These are phyloP conservation scores for Coniochaeta pulveracea DNA, from an alignment of 2,329 filamentous ascomycete genomes.

Conservation along the genomic window DNA sequence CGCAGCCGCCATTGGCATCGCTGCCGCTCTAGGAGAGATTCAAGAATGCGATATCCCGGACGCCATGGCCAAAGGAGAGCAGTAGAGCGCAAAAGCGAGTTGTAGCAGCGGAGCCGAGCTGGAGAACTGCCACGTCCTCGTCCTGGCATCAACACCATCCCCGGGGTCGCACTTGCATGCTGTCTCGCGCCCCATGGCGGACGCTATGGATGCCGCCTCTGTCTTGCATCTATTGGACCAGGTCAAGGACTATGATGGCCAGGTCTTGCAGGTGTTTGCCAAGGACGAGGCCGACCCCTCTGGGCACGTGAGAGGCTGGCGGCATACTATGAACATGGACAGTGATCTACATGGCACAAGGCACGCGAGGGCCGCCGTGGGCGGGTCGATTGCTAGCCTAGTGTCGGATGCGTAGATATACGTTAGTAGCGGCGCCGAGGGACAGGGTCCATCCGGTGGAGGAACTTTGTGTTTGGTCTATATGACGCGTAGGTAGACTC, in stretches of 20 bases:
- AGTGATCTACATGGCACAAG: constrained; percentile 16
- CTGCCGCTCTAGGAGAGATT: constrained; percentile 12
- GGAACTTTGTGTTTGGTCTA: constrained; percentile 19
- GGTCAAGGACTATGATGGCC: constrained; percentile 10
- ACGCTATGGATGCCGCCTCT: constrained; percentile 16
- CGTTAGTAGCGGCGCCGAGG: constrained; percentile 19
- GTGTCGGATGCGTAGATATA: constrained; percentile 17
- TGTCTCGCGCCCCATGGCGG: constrained; percentile 14
- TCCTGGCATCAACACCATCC: constrained; percentile 14
- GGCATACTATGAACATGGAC: constrained; percentile 19
- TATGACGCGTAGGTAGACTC: constrained; percentile 26
- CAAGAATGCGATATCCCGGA: not conserved
- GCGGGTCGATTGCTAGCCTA: constrained; percentile 18
- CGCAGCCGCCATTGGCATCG: constrained; percentile 18
- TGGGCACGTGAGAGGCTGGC: constrained; percentile 13
- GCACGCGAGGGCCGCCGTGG: constrained; percentile 19
- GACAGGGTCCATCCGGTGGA: constrained; percentile 17
- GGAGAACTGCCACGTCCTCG: constrained; percentile 18
- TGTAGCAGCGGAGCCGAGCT: constrained; percentile 21
- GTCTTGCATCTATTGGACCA: constrained; percentile 8
- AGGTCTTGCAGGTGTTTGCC: constrained; percentile 18
- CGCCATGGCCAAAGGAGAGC: not conserved
- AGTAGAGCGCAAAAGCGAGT: constrained; percentile 13
- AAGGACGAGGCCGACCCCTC: constrained; percentile 19
- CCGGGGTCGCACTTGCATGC: constrained; percentile 9